These are phyloP conservation scores for Aspergillus ochraceoroseus DNA, from an alignment of 2,329 filamentous ascomycete species.

Conservation along the genomic window DNA sequence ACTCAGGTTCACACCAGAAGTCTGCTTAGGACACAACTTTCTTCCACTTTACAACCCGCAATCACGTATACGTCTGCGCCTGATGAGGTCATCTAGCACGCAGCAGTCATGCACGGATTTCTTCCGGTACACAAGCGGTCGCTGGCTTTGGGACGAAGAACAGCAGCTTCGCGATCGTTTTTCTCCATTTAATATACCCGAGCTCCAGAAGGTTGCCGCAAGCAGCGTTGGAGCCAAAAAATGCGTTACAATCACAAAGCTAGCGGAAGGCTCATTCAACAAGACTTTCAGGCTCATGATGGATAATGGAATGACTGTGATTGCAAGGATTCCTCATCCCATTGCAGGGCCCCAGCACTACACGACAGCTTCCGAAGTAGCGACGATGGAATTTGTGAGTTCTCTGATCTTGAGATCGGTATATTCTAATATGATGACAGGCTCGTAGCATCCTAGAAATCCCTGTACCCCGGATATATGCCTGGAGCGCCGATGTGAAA, in stretches of 20 bases:
- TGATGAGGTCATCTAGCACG: constrained; percentile 2
- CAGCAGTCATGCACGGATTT: constrained; percentile 12
- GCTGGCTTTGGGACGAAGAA: constrained; percentile 38
- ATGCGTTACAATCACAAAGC: constrained; percentile 37
- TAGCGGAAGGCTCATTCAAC: constrained; percentile 38
- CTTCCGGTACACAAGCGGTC: constrained; percentile 31
- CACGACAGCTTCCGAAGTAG: constrained; percentile 25
- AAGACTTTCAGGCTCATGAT: constrained; percentile 30
- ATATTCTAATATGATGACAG: constrained; percentile 11
- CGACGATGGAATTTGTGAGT: constrained; percentile 28
- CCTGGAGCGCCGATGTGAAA: constrained; percentile 20
- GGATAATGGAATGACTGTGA: constrained; percentile 19
- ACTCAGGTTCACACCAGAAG: no score
- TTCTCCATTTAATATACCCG: constrained; percentile 33
- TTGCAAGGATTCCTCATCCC: constrained; percentile 24
- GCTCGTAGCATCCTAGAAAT: constrained; percentile 17
- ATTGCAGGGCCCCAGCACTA: constrained; percentile 23
- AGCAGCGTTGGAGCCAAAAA: constrained; percentile 24
- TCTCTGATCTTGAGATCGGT: neutral
- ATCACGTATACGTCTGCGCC: neutral
- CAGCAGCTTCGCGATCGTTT: constrained; percentile 31
- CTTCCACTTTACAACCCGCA: no score
- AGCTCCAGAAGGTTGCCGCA: constrained; percentile 32
- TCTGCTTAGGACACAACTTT: no score
- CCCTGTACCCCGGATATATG: constrained; percentile 19